Conservation (phyloP, 441 rosid genomes). For the Kokia cookei region DNA sequence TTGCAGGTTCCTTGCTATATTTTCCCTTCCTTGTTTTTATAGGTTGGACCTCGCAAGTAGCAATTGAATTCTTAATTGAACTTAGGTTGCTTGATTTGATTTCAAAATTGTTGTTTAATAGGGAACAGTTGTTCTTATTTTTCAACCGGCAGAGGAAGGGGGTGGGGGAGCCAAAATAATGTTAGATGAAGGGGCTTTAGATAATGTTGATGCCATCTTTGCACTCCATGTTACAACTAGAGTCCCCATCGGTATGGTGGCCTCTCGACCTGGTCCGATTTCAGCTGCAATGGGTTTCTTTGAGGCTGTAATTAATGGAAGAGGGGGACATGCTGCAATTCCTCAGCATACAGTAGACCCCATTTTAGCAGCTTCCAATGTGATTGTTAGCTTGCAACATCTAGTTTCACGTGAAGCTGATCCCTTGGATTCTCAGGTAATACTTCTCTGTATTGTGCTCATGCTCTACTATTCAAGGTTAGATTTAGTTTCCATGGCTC, state of each 20-base stretch:
- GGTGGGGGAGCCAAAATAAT: slow-evolving; percentile 60
- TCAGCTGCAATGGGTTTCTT: slow-evolving; percentile 54
- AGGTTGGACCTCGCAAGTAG: neutral
- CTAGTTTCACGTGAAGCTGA: slow-evolving; percentile 75
- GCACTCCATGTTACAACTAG: slow-evolving; percentile 41
- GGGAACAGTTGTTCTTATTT: slow-evolving; percentile 74
- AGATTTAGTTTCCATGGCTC: neutral
- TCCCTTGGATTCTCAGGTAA: slow-evolving; percentile 76
- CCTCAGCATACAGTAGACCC: slow-evolving; percentile 73
- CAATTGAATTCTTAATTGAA: neutral
- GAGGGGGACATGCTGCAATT: slow-evolving; percentile 83
- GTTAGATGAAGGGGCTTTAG: slow-evolving; percentile 52
- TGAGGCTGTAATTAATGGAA: slow-evolving; percentile 66
- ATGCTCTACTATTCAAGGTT: too few species aligned
- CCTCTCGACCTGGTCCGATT: slow-evolving; percentile 45
- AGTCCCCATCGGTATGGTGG: slow-evolving; percentile 32
- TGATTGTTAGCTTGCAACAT: slow-evolving; percentile 67
- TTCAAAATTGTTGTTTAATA: slow-evolving; percentile 12
- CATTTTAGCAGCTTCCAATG: slow-evolving; percentile 64
- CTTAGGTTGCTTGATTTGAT: neutral
- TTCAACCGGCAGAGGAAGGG: slow-evolving; percentile 85
- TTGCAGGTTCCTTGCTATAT: slow-evolving; percentile 27
- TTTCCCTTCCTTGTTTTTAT: neutral
- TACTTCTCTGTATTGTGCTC: neutral
- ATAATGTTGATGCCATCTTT: slow-evolving; percentile 58